Conservation (phyloP, 2,329 filamentous ascomycete species). For the Harringtonia aguacate region DNA sequence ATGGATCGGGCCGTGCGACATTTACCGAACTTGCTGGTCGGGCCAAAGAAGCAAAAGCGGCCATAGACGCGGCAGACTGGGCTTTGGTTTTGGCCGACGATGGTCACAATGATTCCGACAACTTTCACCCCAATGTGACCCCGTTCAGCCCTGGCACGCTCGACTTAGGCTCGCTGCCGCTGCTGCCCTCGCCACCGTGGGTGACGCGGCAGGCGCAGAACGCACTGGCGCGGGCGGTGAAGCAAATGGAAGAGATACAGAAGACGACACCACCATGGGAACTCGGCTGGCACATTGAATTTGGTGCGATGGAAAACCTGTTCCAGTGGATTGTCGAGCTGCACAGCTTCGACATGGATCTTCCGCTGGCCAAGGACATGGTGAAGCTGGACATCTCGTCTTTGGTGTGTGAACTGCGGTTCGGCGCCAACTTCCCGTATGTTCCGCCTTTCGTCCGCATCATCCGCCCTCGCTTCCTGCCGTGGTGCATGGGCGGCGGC, state of each 20-base stretch:
- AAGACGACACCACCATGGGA: conserved; percentile 44
- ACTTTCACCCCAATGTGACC: conserved; percentile 13
- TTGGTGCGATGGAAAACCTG: conserved; percentile 54
- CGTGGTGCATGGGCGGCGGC: conserved; percentile 63
- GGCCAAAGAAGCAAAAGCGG: too few species aligned
- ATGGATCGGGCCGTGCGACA: too few species aligned
- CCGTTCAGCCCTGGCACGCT: conserved; percentile 58
- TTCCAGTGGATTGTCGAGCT: conserved; percentile 91
- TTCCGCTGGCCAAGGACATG: conserved; percentile 70
- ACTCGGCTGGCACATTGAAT: conserved; percentile 77
- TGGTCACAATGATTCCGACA: too few species aligned
- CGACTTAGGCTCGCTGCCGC: conserved; percentile 48
- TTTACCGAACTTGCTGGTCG: too few species aligned
- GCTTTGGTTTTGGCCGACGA: too few species aligned
- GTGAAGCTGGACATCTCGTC: conserved; percentile 48
- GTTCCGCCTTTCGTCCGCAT: conserved; percentile 78
- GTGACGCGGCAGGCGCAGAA: conserved; percentile 51
- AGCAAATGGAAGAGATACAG: conserved; percentile 54
- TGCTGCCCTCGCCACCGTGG: conserved; percentile 55
- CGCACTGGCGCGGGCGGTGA: conserved; percentile 54
- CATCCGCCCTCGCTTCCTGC: conserved; percentile 67
- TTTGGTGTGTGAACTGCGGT: conserved; percentile 73
- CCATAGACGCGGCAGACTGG: too few species aligned
- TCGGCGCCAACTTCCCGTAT: conserved; percentile 64
- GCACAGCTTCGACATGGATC: conserved; percentile 61